phyloP scores from a whole-genome alignment of 257 asterid genomes.

The Solanum tarijense region DNA sequence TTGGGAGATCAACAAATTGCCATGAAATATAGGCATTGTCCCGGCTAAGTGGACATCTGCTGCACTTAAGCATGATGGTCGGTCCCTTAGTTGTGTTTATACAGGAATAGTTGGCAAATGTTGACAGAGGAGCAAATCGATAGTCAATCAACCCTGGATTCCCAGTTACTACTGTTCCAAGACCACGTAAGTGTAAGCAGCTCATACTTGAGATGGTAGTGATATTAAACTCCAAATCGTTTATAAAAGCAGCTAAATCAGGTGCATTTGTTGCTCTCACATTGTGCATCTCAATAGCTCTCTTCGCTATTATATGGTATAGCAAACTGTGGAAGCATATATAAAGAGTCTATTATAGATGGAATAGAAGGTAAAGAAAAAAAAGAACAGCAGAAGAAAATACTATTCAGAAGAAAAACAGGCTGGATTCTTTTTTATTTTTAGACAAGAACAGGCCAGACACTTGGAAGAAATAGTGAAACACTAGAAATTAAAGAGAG shows the following conservation, averaged over 20 bases:
- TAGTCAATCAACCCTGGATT: slow-evolving; percentile 49
- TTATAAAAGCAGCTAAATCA: slow-evolving; percentile 59
- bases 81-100: slow-evolving; percentile 79
- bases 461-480: not conserved
- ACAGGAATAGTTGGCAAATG: slow-evolving; percentile 75
- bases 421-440: not conserved
- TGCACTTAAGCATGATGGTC: slow-evolving; percentile 54
- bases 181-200: slow-evolving; percentile 83
- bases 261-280: slow-evolving; percentile 78
- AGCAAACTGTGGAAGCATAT: slow-evolving; percentile 53
- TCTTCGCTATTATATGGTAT: slow-evolving; percentile 73
- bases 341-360: not conserved
- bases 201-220: slow-evolving; percentile 85
- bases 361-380: not conserved
- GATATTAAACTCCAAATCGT: slow-evolving; percentile 73
- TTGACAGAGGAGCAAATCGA: slow-evolving; percentile 55
- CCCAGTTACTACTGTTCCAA: slow-evolving; percentile 62
- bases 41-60: slow-evolving; percentile 43
- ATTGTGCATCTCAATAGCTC: slow-evolving; percentile 82
- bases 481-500: not conserved
- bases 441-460: not conserved
- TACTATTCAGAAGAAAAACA: not conserved
- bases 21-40: slow-evolving; percentile 63
- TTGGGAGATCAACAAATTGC: slow-evolving; percentile 87
- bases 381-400: not conserved